Base-by-base conservation (phyloP, 2,329 filamentous ascomycete species). In the Cladorrhinum sp. region DNA sequence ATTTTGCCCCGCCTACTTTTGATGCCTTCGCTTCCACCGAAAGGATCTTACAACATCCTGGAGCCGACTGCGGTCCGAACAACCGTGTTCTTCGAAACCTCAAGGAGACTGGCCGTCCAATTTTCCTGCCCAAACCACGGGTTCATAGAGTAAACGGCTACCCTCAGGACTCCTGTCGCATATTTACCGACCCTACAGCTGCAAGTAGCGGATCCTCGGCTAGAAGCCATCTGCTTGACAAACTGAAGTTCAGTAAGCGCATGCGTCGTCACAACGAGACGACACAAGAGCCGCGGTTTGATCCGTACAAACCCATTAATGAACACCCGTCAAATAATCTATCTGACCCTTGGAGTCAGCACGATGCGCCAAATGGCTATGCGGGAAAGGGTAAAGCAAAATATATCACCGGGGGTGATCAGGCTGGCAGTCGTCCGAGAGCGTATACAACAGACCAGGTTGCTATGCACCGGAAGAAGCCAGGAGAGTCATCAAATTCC, bases 101-200 rank as follows among this genome's bases (percentile, higher is more conserved):
- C 9, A 62, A 66, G 30, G 68, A 68, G n/a, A 64, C 65, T 7
- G 60, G 62, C 3, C 64, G 68, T 3, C 70, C 71, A 0, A 63
- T 74, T 18, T 71, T 75, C 28, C 53, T 69, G 1, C 68, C 73
- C 0, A 68, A 72, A 55, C 69, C 69, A 10, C 65, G 73, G 0
- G 60, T 69, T 16, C 72, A 73, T 52, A 65, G 70, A 14, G 71
- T 74, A 20, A 74, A 74, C 18, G 72, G 73, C 1, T 66, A 70
- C 18, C 67, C 68, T 2, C 67, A 69, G 33, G 62, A 72, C 42
- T 61, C 66, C 1, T 14, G 54, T 23, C 66, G 67, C 4, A n/a
- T 66, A 2, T 62, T 68, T 16, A 64, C 64, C 1, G 63, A 63
- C 14, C 56, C 60, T 14, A 59, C 60, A 7, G 56, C 59, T 7